These are phyloP conservation scores for Hypomontagnella submonticulosa DNA, from an alignment of 495 filamentous ascomycete species.

Conservation along the genomic window DNA sequence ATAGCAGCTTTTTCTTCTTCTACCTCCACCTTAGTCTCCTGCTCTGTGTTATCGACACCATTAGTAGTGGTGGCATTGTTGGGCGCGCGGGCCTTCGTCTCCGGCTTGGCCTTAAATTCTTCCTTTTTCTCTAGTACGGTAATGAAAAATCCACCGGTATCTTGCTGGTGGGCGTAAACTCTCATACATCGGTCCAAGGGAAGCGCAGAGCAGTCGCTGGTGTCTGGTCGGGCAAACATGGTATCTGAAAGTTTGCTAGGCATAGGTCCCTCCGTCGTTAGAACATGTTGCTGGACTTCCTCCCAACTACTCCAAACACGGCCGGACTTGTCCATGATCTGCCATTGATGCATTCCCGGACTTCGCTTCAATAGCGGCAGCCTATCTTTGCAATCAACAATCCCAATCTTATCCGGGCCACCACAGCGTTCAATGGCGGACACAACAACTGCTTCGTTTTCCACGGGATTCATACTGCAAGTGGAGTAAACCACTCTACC, in stretches of 20 bases:
- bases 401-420: conserved; percentile 79
- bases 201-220: conserved; percentile 65
- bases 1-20: conserved; percentile 47
- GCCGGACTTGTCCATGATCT: conserved; percentile 85
- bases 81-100: conserved; percentile 65
- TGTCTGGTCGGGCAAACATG: conserved; percentile 80
- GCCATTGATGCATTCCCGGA: conserved; percentile 80
- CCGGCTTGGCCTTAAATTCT: conserved; percentile 87
- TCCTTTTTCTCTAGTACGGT: conserved; percentile 88
- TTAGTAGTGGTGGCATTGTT: conserved; percentile 52
- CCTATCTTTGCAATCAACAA: conserved; percentile 82
- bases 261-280: conserved; percentile 65
- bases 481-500: conserved; percentile 96
- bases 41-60: conserved; percentile 43
- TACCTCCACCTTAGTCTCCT: conserved; percentile 55
- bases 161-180: conserved; percentile 92
- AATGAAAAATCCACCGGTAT: conserved; percentile 98
- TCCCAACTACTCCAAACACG: conserved; percentile 80
- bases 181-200: conserved; percentile 90
- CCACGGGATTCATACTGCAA: conserved; percentile 96
- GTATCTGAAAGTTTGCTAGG: conserved; percentile 72
- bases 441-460: conserved; percentile 92
- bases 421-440: conserved; percentile 90
- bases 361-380: conserved; percentile 80
- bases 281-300: conserved; percentile 74